Evolutionary conservation across 345 rosid genomes (phyloP).

Genomic region (Citrus sinensis): DNA sequence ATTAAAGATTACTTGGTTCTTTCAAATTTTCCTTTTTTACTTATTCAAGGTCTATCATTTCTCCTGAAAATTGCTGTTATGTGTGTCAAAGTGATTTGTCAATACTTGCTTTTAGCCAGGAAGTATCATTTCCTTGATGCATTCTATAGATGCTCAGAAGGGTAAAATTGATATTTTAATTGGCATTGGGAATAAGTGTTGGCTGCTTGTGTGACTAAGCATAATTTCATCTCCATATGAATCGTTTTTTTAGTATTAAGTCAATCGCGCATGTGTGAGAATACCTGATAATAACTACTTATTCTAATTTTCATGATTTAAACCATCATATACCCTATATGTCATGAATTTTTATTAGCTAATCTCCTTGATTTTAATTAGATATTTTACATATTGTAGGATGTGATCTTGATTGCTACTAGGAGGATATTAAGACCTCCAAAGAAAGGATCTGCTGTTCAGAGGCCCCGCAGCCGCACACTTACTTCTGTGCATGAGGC

Average conservation of each 20-base stretch:
- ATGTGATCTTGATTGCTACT: slow-evolving; percentile 72
- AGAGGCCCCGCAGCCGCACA: slow-evolving; percentile 89
- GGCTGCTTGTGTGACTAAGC: not conserved
- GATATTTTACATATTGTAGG: slow-evolving; percentile 32
- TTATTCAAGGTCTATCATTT: not conserved
- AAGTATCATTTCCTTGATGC: not conserved
- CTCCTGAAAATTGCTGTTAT: not conserved
- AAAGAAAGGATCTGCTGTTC: slow-evolving; percentile 89
- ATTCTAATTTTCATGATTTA: not conserved
- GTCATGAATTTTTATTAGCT: not conserved
- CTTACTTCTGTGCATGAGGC: slow-evolving; percentile 80
- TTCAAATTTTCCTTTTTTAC: too few relatives aligned
- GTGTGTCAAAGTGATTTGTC: not conserved
- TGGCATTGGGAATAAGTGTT: not conserved
- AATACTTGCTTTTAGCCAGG: not conserved
- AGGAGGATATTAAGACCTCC: slow-evolving; percentile 82
- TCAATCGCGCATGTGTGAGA: too few relatives aligned
- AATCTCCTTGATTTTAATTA: slow-evolving; percentile 3
- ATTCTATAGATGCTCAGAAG: not conserved
- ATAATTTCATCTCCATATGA: not conserved
- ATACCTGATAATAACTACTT: not conserved
- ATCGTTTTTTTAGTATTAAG: not conserved
- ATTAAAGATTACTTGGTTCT: not conserved
- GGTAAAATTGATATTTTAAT: not conserved
- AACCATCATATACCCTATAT: not conserved